These are phyloP conservation scores for Schizopora paradoxa DNA, from an alignment of 1,284 basidiomycete species.

Conservation along the genomic window DNA sequence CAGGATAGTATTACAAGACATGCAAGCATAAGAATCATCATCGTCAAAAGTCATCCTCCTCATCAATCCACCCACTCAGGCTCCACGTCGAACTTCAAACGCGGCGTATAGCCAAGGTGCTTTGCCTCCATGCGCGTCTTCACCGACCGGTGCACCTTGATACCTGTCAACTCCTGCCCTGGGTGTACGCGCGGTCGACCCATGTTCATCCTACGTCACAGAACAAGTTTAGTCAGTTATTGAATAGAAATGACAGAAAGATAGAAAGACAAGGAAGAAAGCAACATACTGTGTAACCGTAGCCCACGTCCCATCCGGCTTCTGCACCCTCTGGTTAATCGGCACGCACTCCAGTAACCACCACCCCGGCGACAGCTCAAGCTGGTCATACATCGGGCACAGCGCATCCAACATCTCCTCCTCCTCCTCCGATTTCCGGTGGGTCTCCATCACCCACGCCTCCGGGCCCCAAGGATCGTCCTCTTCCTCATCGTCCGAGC, in stretches of 20 bases:
- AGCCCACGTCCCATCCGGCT: conserved; percentile 3
- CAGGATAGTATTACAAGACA: too few relatives aligned
- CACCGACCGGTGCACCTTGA: conserved; percentile 10
- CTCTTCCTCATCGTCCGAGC: background rate
- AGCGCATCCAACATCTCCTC: conserved; percentile 21
- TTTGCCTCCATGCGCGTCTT: conserved; percentile 9
- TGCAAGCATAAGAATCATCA: too few relatives aligned
- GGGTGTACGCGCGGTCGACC: conserved; percentile 1
- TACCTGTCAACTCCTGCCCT: background rate
- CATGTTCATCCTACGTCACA: background rate
- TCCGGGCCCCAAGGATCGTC: too few relatives aligned
- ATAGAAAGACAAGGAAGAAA: background rate
- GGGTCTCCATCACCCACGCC: background rate
- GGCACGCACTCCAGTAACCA: conserved; percentile 22
- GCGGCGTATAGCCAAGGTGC: conserved; percentile 1
- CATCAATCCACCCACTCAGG: conserved; percentile 9
- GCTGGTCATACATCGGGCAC: conserved; percentile 22
- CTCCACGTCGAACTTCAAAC: conserved; percentile 2
- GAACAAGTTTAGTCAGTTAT: background rate
- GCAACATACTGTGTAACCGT: conserved; percentile 2
- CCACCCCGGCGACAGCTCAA: conserved; percentile 18
- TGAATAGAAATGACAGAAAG: background rate
- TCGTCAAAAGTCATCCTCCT: too few relatives aligned
- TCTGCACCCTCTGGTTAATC: background rate
- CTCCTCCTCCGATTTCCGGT: background rate